Percentiles rank a stretch among this genome's conserved stretches.
phyloP scores from a whole-genome alignment of 2,329 filamentous ascomycete species.

The Fusarium coicis region DNA sequence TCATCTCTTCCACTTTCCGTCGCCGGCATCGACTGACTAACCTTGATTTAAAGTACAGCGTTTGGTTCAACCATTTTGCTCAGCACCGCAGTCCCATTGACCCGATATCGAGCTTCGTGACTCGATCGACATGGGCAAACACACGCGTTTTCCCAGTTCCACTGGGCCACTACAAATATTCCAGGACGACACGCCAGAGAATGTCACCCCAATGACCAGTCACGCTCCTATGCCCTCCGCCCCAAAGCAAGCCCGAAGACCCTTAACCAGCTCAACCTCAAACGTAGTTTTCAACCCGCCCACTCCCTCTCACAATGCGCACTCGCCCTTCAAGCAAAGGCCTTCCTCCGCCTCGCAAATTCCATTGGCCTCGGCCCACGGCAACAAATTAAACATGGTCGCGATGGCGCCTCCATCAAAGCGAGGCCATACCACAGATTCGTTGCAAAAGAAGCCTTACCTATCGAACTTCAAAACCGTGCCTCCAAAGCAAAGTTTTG shows the following conservation, averaged over 20 bases:
- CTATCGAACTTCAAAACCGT: slow-evolving; percentile 69
- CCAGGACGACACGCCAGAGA: slow-evolving; percentile 62
- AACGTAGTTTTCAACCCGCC: slow-evolving; percentile 76
- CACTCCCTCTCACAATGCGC: slow-evolving; percentile 61
- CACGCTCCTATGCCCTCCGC: slow-evolving; percentile 67
- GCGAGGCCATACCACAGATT: slow-evolving; percentile 69
- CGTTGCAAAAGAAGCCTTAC: slow-evolving; percentile 73
- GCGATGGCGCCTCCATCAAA: slow-evolving; percentile 72
- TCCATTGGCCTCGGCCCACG: slow-evolving; percentile 64
- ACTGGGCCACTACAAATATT: slow-evolving; percentile 63
- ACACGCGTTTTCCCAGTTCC: slow-evolving; percentile 57
- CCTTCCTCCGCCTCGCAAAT: slow-evolving; percentile 70
- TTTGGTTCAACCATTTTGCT: slow-evolving; percentile 20
- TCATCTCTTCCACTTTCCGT: slow-evolving; percentile 34
- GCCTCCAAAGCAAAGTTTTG: slow-evolving; percentile 63
- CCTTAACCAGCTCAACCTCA: slow-evolving; percentile 62
- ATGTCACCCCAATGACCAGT: slow-evolving; percentile 61
- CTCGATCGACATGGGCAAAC: slow-evolving; percentile 64
- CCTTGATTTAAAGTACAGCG: slow-evolving; percentile 25
- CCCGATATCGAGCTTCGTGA: slow-evolving; percentile 25
- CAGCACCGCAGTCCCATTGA: slow-evolving; percentile 17
- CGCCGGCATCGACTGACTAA: slow-evolving; percentile 37
- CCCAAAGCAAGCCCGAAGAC: slow-evolving; percentile 59
- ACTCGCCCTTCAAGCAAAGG: slow-evolving; percentile 76
- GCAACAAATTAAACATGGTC: slow-evolving; percentile 73